These are phyloP conservation scores for Huntiella moniliformis DNA, from an alignment of 2,329 filamentous ascomycete genomes.

Conservation along the genomic window DNA sequence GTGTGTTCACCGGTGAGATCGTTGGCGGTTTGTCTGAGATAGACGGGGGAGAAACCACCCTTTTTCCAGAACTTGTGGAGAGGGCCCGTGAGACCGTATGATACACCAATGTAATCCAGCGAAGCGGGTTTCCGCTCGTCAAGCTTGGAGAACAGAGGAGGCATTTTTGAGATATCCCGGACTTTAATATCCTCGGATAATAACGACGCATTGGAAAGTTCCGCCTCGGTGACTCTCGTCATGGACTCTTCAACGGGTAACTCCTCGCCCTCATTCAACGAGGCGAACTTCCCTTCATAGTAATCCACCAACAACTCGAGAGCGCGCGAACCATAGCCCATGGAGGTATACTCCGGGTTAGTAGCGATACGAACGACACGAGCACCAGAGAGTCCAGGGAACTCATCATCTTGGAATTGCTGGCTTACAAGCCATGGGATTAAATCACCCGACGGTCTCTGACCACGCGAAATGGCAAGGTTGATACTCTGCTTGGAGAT, in stretches of 20 bases:
- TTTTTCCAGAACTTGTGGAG: conserved; percentile 98
- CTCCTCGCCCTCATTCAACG: conserved; percentile 52
- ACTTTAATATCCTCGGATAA: conserved; percentile 78
- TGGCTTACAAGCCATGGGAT: conserved; percentile 97
- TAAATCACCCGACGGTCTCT: conserved; percentile 75
- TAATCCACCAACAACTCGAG: conserved; percentile 77
- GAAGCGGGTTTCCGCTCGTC: conserved; percentile 60
- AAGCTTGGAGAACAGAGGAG: conserved; percentile 77
- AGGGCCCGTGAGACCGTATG: conserved; percentile 70
- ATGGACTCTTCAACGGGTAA: conserved; percentile 38
- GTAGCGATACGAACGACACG: conserved; percentile 88
- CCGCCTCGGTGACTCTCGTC: conserved; percentile 61
- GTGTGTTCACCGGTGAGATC: conserved; percentile 95
- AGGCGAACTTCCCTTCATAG: conserved; percentile 84
- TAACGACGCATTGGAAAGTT: conserved; percentile 57
- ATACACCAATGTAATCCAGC: conserved; percentile 89
- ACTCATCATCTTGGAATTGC: conserved; percentile 95
- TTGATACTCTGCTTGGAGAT: conserved; percentile 88
- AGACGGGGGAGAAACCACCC: conserved; percentile 68
- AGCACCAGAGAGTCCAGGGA: conserved; percentile 80
- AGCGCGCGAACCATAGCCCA: conserved; percentile 87
- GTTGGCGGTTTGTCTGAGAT: conserved; percentile 86
- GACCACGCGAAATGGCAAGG: conserved; percentile 72
- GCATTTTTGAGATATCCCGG: conserved; percentile 78
- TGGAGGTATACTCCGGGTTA: conserved; percentile 77